These are phyloP conservation scores for Russula virescens DNA, from an alignment of 768 basidiomycete genomes.

Conservation along the genomic window DNA sequence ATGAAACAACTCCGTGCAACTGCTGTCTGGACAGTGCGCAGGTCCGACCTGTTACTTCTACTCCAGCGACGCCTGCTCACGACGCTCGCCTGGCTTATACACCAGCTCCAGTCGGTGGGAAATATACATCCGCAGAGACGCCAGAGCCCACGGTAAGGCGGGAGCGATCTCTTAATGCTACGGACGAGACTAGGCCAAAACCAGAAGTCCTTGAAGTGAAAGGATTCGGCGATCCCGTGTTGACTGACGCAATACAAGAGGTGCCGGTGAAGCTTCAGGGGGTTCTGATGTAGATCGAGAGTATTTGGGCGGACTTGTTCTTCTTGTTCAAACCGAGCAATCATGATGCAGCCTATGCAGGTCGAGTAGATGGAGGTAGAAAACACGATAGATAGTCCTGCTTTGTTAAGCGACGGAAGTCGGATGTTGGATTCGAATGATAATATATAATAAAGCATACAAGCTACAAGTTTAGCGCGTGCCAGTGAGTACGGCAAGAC, in stretches of 20 bases:
- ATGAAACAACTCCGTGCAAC: conserved; percentile 45
- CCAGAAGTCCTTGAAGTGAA: conserved; percentile 36
- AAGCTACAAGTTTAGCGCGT: too few species aligned
- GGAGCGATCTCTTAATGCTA: conserved; percentile 4
- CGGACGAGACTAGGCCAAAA: conserved; percentile 1
- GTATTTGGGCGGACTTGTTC: conserved; percentile 48
- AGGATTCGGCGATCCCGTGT: conserved; percentile 62
- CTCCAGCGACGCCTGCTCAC: conserved; percentile 53
- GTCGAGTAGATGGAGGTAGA: neutral
- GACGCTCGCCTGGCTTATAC: conserved; percentile 32
- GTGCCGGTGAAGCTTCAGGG: conserved; percentile 36
- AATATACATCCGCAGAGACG: conserved; percentile 9
- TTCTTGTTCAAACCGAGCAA: conserved; percentile 28
- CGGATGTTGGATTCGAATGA: neutral
- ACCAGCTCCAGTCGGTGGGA: conserved; percentile 2
- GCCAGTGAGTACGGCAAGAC: too few species aligned
- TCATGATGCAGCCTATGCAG: neutral
- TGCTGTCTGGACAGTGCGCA: conserved; percentile 57
- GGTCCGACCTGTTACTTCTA: conserved; percentile 57
- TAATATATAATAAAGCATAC: too few species aligned
- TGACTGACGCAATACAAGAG: conserved; percentile 41
- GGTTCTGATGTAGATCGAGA: conserved; percentile 49
- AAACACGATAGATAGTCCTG: neutral
- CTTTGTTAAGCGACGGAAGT: neutral
- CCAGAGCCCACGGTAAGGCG: conserved; percentile 17